These are phyloP conservation scores for Flaveria robusta DNA, from an alignment of 129 eudicot species.

Conservation along the genomic window DNA sequence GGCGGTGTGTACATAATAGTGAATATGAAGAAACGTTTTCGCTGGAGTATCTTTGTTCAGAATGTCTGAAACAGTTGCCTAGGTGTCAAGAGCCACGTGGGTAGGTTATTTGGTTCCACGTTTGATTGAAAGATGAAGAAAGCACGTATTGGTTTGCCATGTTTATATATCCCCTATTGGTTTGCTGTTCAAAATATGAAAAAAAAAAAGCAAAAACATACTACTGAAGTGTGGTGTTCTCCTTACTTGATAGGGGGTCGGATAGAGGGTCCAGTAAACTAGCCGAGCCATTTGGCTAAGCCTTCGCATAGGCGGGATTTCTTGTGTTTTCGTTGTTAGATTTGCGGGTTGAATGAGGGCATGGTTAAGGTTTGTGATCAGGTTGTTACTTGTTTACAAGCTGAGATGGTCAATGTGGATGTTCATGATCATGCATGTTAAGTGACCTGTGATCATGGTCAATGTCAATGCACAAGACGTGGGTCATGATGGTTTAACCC, in stretches of 20 bases:
- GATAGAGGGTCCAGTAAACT: slow-evolving; percentile 5
- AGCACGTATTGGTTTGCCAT: background rate
- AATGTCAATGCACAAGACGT: background rate
- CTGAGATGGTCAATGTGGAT: slow-evolving; percentile 1
- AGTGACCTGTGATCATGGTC: background rate
- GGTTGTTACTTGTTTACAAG: background rate
- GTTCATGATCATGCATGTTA: background rate
- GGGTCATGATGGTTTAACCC: slow-evolving; percentile 8
- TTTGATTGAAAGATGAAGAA: background rate
- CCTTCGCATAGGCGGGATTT: background rate
- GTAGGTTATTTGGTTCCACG: slow-evolving; percentile 17
- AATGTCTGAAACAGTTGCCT: slow-evolving; percentile 48
- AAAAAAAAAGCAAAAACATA: background rate
- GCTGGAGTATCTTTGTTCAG: slow-evolving; percentile 59
- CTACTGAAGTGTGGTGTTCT: background rate
- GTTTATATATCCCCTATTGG: slow-evolving; percentile 19
- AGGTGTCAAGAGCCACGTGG: slow-evolving; percentile 44
- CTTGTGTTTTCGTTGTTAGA: background rate
- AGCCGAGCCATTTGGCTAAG: background rate
- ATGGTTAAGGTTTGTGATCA: background rate
- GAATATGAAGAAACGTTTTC: slow-evolving; percentile 79
- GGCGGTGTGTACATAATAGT: slow-evolving; percentile 61
- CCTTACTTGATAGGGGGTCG: slow-evolving; percentile 21
- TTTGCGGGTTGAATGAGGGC: background rate
- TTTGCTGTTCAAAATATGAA: background rate